These are phyloP conservation scores for Trichophyton verrucosum DNA, from an alignment of 2,329 filamentous ascomycete species.

Conservation along the genomic window DNA sequence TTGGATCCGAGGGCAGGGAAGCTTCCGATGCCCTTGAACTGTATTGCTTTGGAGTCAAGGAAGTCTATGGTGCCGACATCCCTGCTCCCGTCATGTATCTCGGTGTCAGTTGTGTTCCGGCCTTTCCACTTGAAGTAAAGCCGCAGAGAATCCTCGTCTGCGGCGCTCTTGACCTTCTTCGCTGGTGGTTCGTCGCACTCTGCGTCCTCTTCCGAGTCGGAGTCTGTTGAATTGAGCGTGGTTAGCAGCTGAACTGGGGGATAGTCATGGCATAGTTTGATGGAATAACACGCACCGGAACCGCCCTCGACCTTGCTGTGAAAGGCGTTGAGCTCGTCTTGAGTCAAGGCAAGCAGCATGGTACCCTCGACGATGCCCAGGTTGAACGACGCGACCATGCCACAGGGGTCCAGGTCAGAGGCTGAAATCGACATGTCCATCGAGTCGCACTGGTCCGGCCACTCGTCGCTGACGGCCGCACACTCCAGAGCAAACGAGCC, in stretches of 20 bases:
- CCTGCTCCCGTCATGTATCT: conserved; percentile 5
- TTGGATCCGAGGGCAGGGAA: conserved; percentile 10
- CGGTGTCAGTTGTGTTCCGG: conserved; percentile 7
- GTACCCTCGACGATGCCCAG: conserved; percentile 14
- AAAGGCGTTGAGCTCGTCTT: conserved; percentile 6
- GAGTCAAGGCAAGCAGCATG: conserved; percentile 12
- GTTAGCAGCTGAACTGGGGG: neutral
- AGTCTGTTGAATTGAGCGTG: neutral
- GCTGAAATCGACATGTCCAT: conserved; percentile 12
- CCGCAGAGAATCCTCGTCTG: neutral
- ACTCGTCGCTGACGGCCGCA: conserved; percentile 8
- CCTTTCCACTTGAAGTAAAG: conserved; percentile 14
- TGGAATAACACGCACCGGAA: neutral
- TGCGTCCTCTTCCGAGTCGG: conserved; percentile 2
- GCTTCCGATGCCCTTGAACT: conserved; percentile 11
- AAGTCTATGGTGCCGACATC: conserved; percentile 13
- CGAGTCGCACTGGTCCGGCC: conserved; percentile 10
- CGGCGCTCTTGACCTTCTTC: conserved; percentile 3
- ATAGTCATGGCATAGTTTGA: too few species aligned
- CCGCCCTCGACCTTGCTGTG: neutral
- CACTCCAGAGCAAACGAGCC: conserved; percentile 12
- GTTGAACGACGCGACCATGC: conserved; percentile 12
- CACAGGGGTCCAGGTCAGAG: conserved; percentile 1
- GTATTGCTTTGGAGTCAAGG: conserved; percentile 4
- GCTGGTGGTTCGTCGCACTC: conserved; percentile 7